Evolutionary conservation across 164 flowering plant genomes (phyloP), one percentile per base, ranked within the genome.

Genomic region (Euptelea pleiosperma): DNA sequence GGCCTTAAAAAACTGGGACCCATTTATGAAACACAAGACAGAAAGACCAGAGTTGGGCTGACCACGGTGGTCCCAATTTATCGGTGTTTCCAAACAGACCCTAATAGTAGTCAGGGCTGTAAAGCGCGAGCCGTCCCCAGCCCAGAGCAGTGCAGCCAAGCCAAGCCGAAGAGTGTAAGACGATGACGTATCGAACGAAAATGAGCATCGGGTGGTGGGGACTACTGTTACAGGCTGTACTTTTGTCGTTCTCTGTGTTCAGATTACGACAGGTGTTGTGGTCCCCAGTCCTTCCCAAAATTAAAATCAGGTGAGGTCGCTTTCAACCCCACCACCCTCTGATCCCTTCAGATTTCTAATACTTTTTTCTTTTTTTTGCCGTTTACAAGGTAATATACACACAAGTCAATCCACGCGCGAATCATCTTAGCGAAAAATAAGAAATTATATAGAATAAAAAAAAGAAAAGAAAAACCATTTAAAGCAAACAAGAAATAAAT

Each of bases 141-240:
- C n/a, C n/a, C n/a, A n/a, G 39, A 59, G 12, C 29, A 29, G 33
- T 31, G 2, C 34, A 19, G 56, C 16, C 28, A 44, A 53, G 61
- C 44, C 25, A 34, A 48, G 55, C 46, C 11, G 25, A 36, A 14
- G 16, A n/a, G 10, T 8, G 55, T n/a, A 10, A 15, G 40, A 42
- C 8, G 28, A 43, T 57, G 61, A 43, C 39, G 51, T 43, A 45
- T 19, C 28, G 35, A 57, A 45, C 5, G 18, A 35, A 30, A 33
- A 30, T 55, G 28, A 0, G 30, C 9, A 6, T 19, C 6, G 33
- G 18, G 18, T 21, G 37, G 34, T 15, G 59, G 61, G 70, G 70
- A 55, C 66, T 52, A 56, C 54, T 2, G 29, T 70, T 39, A 61
- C 55, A 65, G n/a, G 69, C 74, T 70, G 74, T 70, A 51, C 56